Percentiles rank a stretch among this genome's conserved stretches.
phyloP scores from a whole-genome alignment of 1,139 yeast species.

The Taphrina wiesneri region DNA sequence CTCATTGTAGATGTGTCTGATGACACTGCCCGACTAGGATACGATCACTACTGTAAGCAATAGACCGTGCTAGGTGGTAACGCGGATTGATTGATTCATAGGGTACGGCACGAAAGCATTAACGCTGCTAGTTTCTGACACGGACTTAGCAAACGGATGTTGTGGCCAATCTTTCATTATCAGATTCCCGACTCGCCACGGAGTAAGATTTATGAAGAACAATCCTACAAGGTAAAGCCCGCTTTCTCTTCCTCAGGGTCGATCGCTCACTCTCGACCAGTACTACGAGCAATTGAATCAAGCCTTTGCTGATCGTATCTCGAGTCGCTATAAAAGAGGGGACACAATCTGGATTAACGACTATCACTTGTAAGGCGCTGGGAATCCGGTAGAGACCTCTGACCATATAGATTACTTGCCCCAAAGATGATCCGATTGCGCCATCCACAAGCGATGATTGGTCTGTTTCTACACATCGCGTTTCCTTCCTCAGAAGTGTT shows the following conservation, averaged over 20 bases:
- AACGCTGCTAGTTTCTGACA: conserved; percentile 65
- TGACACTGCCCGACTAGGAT: conserved; percentile 19
- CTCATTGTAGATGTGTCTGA: conserved; percentile 28
- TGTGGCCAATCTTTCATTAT: conserved; percentile 97
- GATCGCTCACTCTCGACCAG: not conserved
- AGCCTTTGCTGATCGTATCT: conserved; percentile 73
- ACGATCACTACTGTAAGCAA: conserved; percentile 31
- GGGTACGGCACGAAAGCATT: conserved; percentile 46
- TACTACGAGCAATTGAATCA: conserved; percentile 76
- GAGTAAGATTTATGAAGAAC: conserved; percentile 91
- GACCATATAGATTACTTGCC: conserved; percentile 55
- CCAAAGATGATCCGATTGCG: conserved; percentile 78
- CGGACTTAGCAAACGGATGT: conserved; percentile 86
- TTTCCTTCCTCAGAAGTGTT: conserved; percentile 96
- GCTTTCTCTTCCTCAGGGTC: not conserved
- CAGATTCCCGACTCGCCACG: conserved; percentile 95
- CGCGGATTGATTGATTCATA: not conserved
- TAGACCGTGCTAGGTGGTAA: not conserved
- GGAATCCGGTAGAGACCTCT: not conserved
- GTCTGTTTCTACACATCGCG: conserved; percentile 87
- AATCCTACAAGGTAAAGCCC: conserved; percentile 67
- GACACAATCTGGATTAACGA: conserved; percentile 90
- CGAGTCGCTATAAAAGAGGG: conserved; percentile 64
- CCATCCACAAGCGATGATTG: conserved; percentile 82
- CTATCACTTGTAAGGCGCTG: conserved; percentile 61